Conservation (phyloP, 805 yeast species). For the Myxozyma geophila region DNA sequence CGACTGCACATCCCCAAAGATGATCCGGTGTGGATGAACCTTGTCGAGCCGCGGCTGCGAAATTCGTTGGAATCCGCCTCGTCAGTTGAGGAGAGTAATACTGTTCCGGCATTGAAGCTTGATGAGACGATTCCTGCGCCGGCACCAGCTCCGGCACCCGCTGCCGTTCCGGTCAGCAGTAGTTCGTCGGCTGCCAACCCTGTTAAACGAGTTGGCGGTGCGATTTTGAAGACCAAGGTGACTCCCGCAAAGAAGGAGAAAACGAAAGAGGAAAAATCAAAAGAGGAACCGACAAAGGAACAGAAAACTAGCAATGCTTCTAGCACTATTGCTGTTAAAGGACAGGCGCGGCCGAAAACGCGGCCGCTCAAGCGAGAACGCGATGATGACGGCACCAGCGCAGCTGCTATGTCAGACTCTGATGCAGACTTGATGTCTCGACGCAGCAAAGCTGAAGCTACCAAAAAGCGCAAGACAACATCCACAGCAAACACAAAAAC, state of each 20-base stretch:
- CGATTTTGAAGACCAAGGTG: conserved; percentile 40
- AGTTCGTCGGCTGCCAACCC: background rate
- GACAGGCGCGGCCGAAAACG: background rate
- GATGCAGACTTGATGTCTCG: conserved; percentile 13
- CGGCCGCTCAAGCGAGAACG: conserved; percentile 15
- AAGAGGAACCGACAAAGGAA: conserved; percentile 2
- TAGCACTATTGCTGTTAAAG: background rate
- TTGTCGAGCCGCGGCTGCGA: conserved; percentile 42
- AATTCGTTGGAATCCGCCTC: background rate
- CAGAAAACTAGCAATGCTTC: background rate
- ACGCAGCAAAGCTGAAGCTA: conserved; percentile 5
- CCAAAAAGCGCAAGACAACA: conserved; percentile 2
- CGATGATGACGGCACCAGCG: background rate
- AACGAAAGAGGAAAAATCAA: conserved; percentile 24
- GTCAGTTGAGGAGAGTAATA: conserved; percentile 3
- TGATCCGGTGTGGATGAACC: conserved; percentile 40
- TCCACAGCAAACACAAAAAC: background rate
- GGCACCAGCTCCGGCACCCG: conserved; percentile 24
- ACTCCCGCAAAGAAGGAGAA: conserved; percentile 30
- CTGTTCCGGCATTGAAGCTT: conserved; percentile 23
- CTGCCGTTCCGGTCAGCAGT: background rate
- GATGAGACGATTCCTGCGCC: conserved; percentile 20
- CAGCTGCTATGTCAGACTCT: conserved; percentile 1
- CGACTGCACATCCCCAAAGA: conserved; percentile 40
- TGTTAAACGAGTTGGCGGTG: conserved; percentile 38